phyloP scores from a whole-genome alignment of 179 eudicot species.

The Silene vulgaris region DNA sequence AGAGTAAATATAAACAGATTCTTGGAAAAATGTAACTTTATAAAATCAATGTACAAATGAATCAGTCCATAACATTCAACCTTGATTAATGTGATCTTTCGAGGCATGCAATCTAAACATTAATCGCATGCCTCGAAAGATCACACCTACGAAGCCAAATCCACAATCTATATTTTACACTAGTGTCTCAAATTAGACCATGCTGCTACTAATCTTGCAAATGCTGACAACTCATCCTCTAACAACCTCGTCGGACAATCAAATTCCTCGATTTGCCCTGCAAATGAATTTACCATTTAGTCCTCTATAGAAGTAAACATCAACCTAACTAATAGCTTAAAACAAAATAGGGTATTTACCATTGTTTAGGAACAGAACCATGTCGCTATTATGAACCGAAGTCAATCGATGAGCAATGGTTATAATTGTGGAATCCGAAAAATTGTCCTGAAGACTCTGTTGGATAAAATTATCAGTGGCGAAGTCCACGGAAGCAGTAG shows the following conservation, averaged over 20 bases:
- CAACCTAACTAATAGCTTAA: not conserved
- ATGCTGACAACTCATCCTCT: constrained; percentile 18
- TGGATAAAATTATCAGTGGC: constrained; percentile 35
- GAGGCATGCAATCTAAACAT: too few species aligned
- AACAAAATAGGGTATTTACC: not conserved
- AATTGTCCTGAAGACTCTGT: constrained; percentile 31
- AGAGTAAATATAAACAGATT: too few species aligned
- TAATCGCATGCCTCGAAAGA: too few species aligned
- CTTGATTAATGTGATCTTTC: too few species aligned
- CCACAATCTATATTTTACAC: not conserved
- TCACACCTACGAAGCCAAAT: not conserved
- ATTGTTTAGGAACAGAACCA: not conserved
- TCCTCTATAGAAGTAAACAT: not conserved
- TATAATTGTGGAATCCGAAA: constrained; percentile 21
- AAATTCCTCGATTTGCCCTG: constrained; percentile 22
- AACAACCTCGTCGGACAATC: constrained; percentile 24
- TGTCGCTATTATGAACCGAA: constrained; percentile 10
- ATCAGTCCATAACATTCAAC: too few species aligned
- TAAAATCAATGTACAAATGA: too few species aligned
- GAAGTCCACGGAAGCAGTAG: constrained; percentile 39
- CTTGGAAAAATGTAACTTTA: too few species aligned
- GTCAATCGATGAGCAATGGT: constrained; percentile 21
- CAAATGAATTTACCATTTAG: not conserved
- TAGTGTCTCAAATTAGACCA: not conserved
- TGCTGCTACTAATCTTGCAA: constrained; percentile 17